phyloP scores from a whole-genome alignment of 1,139 yeast genomes.

The Magnusiomyces sp. region DNA sequence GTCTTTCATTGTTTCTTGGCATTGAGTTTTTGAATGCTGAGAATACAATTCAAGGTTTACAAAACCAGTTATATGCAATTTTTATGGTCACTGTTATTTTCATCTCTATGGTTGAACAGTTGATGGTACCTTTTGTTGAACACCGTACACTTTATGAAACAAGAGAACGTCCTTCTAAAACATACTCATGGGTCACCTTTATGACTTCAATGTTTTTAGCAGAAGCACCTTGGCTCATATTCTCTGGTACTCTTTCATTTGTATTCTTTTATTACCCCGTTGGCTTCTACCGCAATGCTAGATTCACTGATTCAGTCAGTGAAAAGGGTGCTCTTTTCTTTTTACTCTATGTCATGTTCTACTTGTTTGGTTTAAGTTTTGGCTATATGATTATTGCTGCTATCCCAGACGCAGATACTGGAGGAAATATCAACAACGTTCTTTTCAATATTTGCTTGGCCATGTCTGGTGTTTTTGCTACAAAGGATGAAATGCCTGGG shows the following conservation, averaged over 20 bases:
- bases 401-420: constrained; percentile 58
- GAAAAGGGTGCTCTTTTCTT: constrained; percentile 63
- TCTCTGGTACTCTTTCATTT: constrained; percentile 53
- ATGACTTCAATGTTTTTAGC: constrained; percentile 52
- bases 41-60: constrained; percentile 37
- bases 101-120: constrained; percentile 56
- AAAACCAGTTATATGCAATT: constrained; percentile 41
- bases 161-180: constrained; percentile 41
- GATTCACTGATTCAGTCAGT: constrained; percentile 45
- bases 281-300: constrained; percentile 43
- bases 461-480: constrained; percentile 79
- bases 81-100: constrained; percentile 55
- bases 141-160: constrained; percentile 54
- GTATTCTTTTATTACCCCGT: constrained; percentile 71
- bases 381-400: constrained; percentile 60
- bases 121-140: constrained; percentile 53
- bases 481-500: constrained; percentile 48
- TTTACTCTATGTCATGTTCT: constrained; percentile 48
- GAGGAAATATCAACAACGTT: constrained; percentile 58
- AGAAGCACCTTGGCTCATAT: constrained; percentile 62
- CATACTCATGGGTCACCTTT: constrained; percentile 48
- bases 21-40: constrained; percentile 60
- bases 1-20: constrained; percentile 54
- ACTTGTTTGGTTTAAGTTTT: constrained; percentile 50
- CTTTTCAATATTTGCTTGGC: constrained; percentile 63